phyloP scores from a whole-genome alignment of 2,329 filamentous ascomycete genomes.

The Microsporum ferrugineum region DNA sequence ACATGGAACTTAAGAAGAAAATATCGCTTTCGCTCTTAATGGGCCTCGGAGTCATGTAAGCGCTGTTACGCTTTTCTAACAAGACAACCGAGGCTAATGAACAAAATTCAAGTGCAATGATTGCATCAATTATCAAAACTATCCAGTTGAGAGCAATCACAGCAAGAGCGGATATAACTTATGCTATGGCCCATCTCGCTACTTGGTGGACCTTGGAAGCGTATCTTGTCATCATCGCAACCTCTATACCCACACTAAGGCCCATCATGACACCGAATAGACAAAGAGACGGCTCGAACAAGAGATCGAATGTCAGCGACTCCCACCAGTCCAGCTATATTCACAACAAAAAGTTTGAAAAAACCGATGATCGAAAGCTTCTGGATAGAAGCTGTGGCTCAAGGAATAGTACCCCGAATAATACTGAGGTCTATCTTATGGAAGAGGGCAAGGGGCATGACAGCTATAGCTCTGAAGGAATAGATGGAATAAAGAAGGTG shows the following conservation, averaged over 20 bases:
- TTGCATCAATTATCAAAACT: constrained; percentile 10
- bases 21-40: constrained; percentile 8
- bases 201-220: constrained; percentile 9
- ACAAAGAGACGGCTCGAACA: not conserved
- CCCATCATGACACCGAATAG: constrained; percentile 6
- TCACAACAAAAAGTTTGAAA: not conserved
- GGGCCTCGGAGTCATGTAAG: constrained; percentile 10
- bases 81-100: not conserved
- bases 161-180: constrained; percentile 9
- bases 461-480: not conserved
- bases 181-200: constrained; percentile 6
- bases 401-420: not conserved
- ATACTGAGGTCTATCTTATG: not conserved
- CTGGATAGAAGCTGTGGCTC: not conserved
- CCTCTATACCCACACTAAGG: constrained; percentile 10
- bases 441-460: not conserved
- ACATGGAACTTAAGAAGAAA: constrained; percentile 9
- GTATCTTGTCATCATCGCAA: constrained; percentile 13
- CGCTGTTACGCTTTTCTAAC: not conserved
- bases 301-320: not conserved
- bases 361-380: not conserved
- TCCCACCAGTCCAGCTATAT: not conserved
- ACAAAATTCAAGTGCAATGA: constrained; percentile 5
- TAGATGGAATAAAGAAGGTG: not conserved
- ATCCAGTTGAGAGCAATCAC: constrained; percentile 5